Conservation (phyloP, 768 basidiomycete genomes). For the Phylloporus arenicola region DNA sequence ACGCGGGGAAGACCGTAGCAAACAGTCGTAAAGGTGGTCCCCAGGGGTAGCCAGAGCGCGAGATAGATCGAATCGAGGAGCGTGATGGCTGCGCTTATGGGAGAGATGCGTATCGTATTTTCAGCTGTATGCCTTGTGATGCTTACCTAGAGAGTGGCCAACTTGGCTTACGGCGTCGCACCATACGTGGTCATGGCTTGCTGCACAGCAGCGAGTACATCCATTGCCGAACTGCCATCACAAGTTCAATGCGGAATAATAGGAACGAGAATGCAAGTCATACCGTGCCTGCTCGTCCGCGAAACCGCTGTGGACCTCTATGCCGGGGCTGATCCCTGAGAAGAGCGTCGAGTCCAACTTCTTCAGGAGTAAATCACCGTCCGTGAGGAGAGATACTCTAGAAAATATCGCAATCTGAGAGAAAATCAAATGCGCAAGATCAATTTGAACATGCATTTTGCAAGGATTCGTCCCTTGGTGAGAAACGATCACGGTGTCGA, state of each 20-base stretch:
- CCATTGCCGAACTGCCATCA: slow-evolving; percentile 34
- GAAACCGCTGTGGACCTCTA: slow-evolving; percentile 48
- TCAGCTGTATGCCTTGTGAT: neutral
- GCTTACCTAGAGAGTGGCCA: slow-evolving; percentile 40
- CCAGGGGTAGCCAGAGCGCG: slow-evolving; percentile 31
- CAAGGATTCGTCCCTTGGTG: slow-evolving; percentile 34
- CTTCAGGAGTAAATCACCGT: slow-evolving; percentile 35
- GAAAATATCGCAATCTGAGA: neutral
- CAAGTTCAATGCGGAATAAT: neutral
- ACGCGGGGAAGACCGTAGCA: slow-evolving; percentile 36
- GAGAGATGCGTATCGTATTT: too few relatives aligned
- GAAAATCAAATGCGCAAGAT: neutral
- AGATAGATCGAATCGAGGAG: slow-evolving; percentile 39
- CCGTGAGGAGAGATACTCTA: slow-evolving; percentile 38
- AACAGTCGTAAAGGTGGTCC: slow-evolving; percentile 29
- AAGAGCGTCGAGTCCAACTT: slow-evolving; percentile 39
- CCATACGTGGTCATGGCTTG: slow-evolving; percentile 33
- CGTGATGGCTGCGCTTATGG: slow-evolving; percentile 33
- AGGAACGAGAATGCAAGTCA: slow-evolving; percentile 4
- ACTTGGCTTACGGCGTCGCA: slow-evolving; percentile 39
- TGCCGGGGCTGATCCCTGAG: slow-evolving; percentile 40
- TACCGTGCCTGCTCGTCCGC: slow-evolving; percentile 40
- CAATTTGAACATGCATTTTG: slow-evolving; percentile 19
- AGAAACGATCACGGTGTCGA: slow-evolving; percentile 34
- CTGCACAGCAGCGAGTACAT: slow-evolving; percentile 42